phyloP scores from a whole-genome alignment of 2,329 filamentous ascomycete genomes.

The Dryadomyces quercus-mongolicae region DNA sequence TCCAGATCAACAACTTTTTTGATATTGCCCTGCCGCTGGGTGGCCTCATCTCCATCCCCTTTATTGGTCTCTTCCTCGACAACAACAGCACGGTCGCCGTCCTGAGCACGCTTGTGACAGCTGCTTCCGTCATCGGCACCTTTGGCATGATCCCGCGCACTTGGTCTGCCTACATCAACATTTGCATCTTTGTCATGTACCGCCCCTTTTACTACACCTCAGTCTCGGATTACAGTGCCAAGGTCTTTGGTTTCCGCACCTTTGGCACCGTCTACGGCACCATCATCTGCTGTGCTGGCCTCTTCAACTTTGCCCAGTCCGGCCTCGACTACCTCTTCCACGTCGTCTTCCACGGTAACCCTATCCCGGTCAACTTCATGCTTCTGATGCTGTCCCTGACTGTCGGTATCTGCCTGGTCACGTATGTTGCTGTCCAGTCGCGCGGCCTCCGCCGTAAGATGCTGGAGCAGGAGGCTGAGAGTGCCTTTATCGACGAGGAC shows the following conservation, averaged over 20 bases:
- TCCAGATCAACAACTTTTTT: constrained; percentile 70
- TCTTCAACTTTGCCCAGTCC: constrained; percentile 75
- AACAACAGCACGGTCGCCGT: constrained; percentile 61
- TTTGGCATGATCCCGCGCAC: constrained; percentile 59
- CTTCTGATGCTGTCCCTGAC: constrained; percentile 49
- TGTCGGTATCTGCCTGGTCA: constrained; percentile 54
- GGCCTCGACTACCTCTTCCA: constrained; percentile 71
- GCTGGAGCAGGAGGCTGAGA: constrained; percentile 19
- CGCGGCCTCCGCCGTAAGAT: constrained; percentile 22
- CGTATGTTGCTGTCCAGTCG: constrained; percentile 44
- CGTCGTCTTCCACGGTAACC: constrained; percentile 56
- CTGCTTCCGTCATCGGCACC: constrained; percentile 63
- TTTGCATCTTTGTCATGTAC: constrained; percentile 72
- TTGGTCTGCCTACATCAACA: constrained; percentile 64
- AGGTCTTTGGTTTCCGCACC: constrained; percentile 84
- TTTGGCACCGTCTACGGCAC: constrained; percentile 92
- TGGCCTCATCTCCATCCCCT: constrained; percentile 73
- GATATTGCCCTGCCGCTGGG: constrained; percentile 68
- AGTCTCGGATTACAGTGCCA: constrained; percentile 79
- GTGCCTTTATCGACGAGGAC: constrained; percentile 12
- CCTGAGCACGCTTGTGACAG: constrained; percentile 54
- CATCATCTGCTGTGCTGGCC: constrained; percentile 73
- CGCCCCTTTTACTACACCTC: constrained; percentile 85
- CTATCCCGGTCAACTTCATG: constrained; percentile 63
- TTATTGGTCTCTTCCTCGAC: constrained; percentile 73